phyloP scores from a whole-genome alignment of 257 asterid genomes.

The Nicotiana otophora region DNA sequence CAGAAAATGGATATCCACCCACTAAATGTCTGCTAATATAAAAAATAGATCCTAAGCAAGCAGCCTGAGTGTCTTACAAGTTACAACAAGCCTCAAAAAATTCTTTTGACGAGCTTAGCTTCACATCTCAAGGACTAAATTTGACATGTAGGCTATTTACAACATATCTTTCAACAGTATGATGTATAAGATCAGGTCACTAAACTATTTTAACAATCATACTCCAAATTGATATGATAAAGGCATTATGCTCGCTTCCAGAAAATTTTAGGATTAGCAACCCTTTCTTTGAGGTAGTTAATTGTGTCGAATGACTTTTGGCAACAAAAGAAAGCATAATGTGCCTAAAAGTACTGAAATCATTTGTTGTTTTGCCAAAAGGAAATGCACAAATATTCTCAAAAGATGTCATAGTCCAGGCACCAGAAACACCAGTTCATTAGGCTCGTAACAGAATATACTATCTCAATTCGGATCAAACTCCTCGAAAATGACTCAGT shows the following conservation, averaged over 20 bases:
- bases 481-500: neutral
- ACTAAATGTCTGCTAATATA: neutral
- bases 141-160: neutral
- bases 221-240: neutral
- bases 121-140: neutral
- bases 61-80: neutral
- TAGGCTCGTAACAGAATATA: neutral
- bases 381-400: neutral
- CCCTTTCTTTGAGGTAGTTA: neutral
- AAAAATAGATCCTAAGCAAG: neutral
- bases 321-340: neutral
- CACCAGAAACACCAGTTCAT: neutral
- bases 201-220: neutral
- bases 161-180: neutral
- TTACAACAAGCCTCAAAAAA: neutral
- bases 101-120: neutral
- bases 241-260: neutral
- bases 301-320: neutral
- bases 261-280: neutral
- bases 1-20: neutral
- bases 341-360: neutral
- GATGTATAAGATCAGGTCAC: neutral
- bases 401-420: neutral
- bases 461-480: neutral
- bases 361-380: neutral